A percentile compares a stretch with the other conserved stretches of the same genome.
Evolutionary conservation across 2,329 filamentous ascomycete genomes (phyloP).

Genomic region (Fusarium fujikuroi): DNA sequence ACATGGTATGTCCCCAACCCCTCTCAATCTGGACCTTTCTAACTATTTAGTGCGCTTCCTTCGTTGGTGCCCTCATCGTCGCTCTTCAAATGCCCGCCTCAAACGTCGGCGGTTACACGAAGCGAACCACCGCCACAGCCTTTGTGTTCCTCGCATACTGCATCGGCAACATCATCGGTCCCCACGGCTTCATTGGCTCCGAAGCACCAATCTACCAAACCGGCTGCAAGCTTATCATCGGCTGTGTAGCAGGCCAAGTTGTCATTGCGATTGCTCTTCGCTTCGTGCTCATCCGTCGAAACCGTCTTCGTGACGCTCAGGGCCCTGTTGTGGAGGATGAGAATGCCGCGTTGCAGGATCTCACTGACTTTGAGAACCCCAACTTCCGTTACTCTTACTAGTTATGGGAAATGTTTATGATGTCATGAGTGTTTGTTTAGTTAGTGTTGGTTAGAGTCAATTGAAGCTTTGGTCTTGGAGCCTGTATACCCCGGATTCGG

Average conservation of each 20-base stretch:
- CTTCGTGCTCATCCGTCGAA: slow-evolving; percentile 40
- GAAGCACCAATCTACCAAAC: slow-evolving; percentile 63
- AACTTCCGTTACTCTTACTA: slow-evolving; percentile 45
- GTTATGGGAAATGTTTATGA: not conserved
- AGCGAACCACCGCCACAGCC: slow-evolving; percentile 58
- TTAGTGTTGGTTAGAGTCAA: not conserved
- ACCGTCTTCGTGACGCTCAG: slow-evolving; percentile 38
- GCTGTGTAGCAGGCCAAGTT: slow-evolving; percentile 38
- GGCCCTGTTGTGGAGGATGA: slow-evolving; percentile 36
- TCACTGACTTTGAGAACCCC: slow-evolving; percentile 45
- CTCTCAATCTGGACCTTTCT: fast-evolving
- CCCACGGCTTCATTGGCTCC: slow-evolving; percentile 54
- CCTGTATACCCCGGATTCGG: slow-evolving; percentile 3
- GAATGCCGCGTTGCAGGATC: slow-evolving; percentile 38
- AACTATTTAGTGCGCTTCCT: slow-evolving; percentile 50
- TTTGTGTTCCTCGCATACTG: slow-evolving; percentile 60
- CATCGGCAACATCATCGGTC: slow-evolving; percentile 43
- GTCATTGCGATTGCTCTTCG: slow-evolving; percentile 33
- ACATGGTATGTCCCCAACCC: slow-evolving; percentile 50
- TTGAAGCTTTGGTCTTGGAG: slow-evolving; percentile 3
- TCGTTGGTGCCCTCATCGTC: slow-evolving; percentile 64
- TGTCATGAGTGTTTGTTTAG: not conserved
- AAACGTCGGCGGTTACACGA: slow-evolving; percentile 61
- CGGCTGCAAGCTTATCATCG: slow-evolving; percentile 56
- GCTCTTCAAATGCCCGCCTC: slow-evolving; percentile 64